Evolutionary conservation across 495 filamentous ascomycete genomes (phyloP).

Genomic region (Lentithecium fluviatile): DNA sequence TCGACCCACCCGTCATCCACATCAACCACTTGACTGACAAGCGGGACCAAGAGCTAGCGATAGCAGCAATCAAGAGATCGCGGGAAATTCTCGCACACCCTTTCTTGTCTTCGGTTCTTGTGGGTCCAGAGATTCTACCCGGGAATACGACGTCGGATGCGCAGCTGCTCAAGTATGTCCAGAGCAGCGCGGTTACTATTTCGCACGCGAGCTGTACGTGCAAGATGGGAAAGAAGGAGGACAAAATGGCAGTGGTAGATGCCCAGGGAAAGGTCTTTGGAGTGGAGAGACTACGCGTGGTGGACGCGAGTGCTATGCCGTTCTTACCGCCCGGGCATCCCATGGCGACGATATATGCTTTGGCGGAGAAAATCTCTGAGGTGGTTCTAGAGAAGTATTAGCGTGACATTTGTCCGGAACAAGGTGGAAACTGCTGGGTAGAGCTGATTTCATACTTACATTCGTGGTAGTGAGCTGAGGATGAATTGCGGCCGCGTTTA

Average conservation of each 20-base stretch:
- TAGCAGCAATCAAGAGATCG: conserved; percentile 7
- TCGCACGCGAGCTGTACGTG: conserved; percentile 55
- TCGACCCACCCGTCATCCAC: conserved; percentile 10
- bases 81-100: conserved; percentile 6
- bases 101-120: conserved; percentile 30
- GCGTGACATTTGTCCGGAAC: no score
- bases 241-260: conserved; percentile 57
- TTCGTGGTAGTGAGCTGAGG: no score
- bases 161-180: conserved; percentile 51
- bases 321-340: conserved; percentile 55
- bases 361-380: neutral
- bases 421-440: no score
- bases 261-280: conserved; percentile 51
- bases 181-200: conserved; percentile 44
- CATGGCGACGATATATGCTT: conserved; percentile 44
- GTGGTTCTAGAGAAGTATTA: neutral
- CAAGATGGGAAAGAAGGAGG: conserved; percentile 51
- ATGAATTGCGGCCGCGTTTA: no score
- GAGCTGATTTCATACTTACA: no score
- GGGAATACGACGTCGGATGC: conserved; percentile 52
- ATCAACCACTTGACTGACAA: conserved; percentile 5
- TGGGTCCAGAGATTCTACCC: conserved; percentile 50
- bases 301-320: conserved; percentile 60
- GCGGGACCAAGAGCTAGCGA: conserved; percentile 14
- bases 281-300: conserved; percentile 53